phyloP scores from a whole-genome alignment of 192 early-diverging fungal genomes.

The Helicostylum pulchrum region DNA sequence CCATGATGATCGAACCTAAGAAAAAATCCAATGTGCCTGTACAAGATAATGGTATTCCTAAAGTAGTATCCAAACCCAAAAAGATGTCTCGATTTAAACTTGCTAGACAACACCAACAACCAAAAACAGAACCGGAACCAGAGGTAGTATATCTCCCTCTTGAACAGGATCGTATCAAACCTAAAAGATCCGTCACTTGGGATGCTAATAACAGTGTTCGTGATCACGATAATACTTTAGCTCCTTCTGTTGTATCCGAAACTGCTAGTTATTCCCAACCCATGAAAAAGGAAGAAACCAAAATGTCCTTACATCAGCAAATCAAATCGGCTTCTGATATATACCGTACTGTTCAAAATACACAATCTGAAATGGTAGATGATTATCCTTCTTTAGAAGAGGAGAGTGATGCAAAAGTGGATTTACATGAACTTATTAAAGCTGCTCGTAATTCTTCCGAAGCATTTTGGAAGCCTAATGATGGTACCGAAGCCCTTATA shows the following conservation, averaged over 20 bases:
- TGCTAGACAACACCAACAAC: conserved; percentile 14
- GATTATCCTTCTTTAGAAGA: conserved; percentile 13
- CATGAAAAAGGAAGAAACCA: background rate
- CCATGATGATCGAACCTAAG: too few species aligned
- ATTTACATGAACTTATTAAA: conserved; percentile 19
- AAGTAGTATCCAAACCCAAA: conserved; percentile 16
- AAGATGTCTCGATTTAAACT: conserved; percentile 33
- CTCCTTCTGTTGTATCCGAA: conserved; percentile 10
- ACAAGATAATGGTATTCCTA: background rate
- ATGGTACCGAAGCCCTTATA: background rate
- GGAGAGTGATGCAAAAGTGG: background rate
- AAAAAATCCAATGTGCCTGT: background rate
- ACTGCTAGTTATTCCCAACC: conserved; percentile 14
- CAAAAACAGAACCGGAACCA: background rate
- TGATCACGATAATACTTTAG: conserved; percentile 19
- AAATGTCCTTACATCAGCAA: background rate
- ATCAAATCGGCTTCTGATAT: conserved; percentile 31
- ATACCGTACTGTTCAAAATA: conserved; percentile 8
- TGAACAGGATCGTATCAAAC: background rate
- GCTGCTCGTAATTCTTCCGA: background rate
- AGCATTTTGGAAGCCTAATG: conserved; percentile 10
- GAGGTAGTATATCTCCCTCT: too few species aligned
- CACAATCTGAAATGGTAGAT: conserved; percentile 10
- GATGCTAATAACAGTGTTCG: conserved; percentile 11
- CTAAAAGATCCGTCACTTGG: conserved; percentile 16